Percentiles rank a stretch among this genome's conserved stretches.
Evolutionary conservation across 495 filamentous ascomycete species (phyloP).

Genomic region (Podospora pseudoanserina): DNA sequence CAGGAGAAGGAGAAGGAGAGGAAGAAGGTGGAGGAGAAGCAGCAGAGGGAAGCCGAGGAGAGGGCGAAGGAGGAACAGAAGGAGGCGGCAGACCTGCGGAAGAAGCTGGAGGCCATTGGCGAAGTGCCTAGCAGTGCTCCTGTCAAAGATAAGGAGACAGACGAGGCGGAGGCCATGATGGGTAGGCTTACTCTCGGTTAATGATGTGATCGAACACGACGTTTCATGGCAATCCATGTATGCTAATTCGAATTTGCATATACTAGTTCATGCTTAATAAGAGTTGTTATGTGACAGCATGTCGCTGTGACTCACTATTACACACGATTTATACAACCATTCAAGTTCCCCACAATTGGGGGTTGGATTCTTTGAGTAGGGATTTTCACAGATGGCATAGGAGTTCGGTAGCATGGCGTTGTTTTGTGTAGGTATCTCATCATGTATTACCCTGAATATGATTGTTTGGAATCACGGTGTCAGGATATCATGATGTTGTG

Average conservation of each 20-base stretch:
- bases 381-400: neutral
- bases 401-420: neutral
- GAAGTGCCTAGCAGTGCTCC: constrained; percentile 28
- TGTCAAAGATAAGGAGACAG: constrained; percentile 4
- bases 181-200: constrained; percentile 38
- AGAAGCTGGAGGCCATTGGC: constrained; percentile 40
- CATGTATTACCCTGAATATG: neutral
- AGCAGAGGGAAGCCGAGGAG: constrained; percentile 14
- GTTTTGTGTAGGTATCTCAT: neutral
- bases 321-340: neutral
- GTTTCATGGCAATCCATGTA: neutral
- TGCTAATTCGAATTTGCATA: constrained; percentile 7
- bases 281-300: neutral
- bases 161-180: constrained; percentile 29
- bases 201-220: constrained; percentile 11
- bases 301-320: neutral
- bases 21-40: constrained; percentile 39
- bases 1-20: constrained; percentile 59
- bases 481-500: neutral
- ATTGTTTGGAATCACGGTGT: neutral
- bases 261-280: constrained; percentile 2
- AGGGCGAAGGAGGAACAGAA: constrained; percentile 27
- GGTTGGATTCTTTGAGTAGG: neutral
- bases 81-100: constrained; percentile 32
- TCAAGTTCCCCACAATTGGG: neutral